Base-by-base conservation (phyloP, 2,329 filamentous ascomycete species). In the Conoideocrella luteorostrata region DNA sequence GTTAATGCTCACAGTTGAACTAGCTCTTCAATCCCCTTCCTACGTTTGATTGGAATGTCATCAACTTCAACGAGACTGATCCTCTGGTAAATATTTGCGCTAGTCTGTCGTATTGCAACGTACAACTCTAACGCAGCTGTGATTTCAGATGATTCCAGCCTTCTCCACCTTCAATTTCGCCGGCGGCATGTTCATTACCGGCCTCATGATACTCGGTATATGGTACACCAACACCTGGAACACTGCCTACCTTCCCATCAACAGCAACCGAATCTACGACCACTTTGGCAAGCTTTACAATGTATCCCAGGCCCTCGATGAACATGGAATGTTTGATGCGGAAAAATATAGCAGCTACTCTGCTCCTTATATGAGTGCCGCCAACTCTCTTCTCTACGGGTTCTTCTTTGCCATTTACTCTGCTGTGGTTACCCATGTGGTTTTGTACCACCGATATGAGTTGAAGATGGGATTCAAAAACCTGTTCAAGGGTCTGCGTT, bases 41-140 rank as follows among this genome's bases (percentile, higher is more conserved):
- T 0, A 69, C 67, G 1, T 62, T 69, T 28, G 69, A 72, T 51
- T 71, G 68, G 69, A 70, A 68, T 41, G 46, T 66, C n/a, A 38
- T 61, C 17, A 50, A 51, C 4, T 49, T 48, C 33, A 46, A 38
- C 21, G 45, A 53, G 21, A 51, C 60, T 1, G 62, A 68, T 39
- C 67, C 67, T 3, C 52, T 69, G 15, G 58, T 48, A 21, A 5
- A 43, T 34, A 18, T 9, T 7, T 12, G 12, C 3, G 32, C 15
- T 9, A 13, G 26, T 22, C 9, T 4, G 15, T 21, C 9, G 6
- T 12, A 15, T 28, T 3, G 37, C 22, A 30, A 22, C 18, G 17
- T 17, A 18, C 24, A n/a, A n/a, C 24, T 17, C 34, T n/a, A 36
- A 24, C 40, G 5, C 20, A 6, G 5, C 13, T 28, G n/a, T 17